phyloP scores from a whole-genome alignment of 495 filamentous ascomycete species.

The Penicillium silybi region DNA sequence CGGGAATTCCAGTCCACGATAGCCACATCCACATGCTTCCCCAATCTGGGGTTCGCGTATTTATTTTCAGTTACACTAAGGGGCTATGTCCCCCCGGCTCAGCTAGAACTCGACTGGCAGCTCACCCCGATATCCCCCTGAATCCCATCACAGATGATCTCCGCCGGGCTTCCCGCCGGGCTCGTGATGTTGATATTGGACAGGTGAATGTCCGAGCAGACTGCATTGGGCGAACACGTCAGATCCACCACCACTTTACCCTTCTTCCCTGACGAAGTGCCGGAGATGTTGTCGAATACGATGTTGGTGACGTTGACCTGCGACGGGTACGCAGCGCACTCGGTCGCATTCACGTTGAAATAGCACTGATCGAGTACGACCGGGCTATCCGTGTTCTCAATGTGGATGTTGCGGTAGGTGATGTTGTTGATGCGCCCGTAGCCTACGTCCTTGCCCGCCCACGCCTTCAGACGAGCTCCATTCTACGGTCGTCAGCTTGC shows the following conservation, averaged over 20 bases:
- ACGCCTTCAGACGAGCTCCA: constrained; percentile 54
- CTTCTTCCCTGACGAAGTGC: constrained; percentile 47
- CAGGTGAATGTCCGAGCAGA: constrained; percentile 51
- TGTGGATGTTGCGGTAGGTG: constrained; percentile 54
- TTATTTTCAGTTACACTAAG: not conserved
- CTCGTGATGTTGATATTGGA: constrained; percentile 47
- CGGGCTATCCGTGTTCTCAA: constrained; percentile 52
- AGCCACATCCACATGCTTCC: too few relatives aligned
- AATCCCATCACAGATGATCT: constrained; percentile 51
- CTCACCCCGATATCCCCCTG: constrained; percentile 46
- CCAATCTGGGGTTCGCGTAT: too few relatives aligned
- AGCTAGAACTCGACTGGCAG: constrained; percentile 25
- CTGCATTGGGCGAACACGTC: constrained; percentile 50
- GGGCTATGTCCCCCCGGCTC: too few relatives aligned
- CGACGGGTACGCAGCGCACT: constrained; percentile 49
- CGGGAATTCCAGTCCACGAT: too few relatives aligned
- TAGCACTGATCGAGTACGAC: constrained; percentile 57
- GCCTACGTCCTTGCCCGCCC: constrained; percentile 49
- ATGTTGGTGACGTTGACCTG: constrained; percentile 54
- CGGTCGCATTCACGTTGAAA: constrained; percentile 49
- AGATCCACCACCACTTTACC: constrained; percentile 47
- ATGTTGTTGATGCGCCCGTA: constrained; percentile 58
- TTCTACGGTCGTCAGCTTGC: constrained; percentile 30
- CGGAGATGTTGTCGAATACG: constrained; percentile 52
- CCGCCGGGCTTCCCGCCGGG: constrained; percentile 41